Base-by-base conservation (phyloP, 306 rosid genomes). In the Mucuna pruriens region DNA sequence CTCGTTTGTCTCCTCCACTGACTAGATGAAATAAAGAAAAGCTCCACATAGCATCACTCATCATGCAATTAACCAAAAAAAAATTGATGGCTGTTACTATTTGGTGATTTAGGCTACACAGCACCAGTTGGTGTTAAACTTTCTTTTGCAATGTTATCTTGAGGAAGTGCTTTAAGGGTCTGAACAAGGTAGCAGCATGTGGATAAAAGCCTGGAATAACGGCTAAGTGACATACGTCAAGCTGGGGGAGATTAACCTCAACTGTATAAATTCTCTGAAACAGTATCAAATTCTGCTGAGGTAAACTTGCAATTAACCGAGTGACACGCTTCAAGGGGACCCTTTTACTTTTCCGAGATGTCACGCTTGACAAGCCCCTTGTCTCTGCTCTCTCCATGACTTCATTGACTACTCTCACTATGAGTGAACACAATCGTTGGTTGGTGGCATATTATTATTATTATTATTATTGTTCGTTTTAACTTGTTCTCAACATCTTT, bases 201-300 rank as follows among this genome's bases (percentile, higher is more conserved):
- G 40, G 40, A 9, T 66, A 42, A 74, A 87, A 81, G 80, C 80
- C 65, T 66, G 15, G 69, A 84, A 83, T 65, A 52, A 77, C 42
- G 69, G 85, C 75, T 66, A 75, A 78, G 68, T 74, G 89, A 74
- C 90, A 87, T 74, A 61, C 55, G 79, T 67, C 74, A 45, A 36
- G 66, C 60, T 68, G 54, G 44, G 64, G 80, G 36, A 69, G 66
- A 74, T 68, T 34, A 82, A 62, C 63, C 76, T 63, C 33, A 71
- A 69, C 82, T 80, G 57, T 80, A 40, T 64, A 84, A 82, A 82
- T 74, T 82, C 79, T 86, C 85, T 83, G 81, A 74, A 75, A 83
- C 38, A 82, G 94, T 83, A 90, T 92, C 90, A 58, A 92, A 85
- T 89, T 92, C 90, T 79, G 1, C 78, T 42, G n/a, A 64, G 78